These are phyloP conservation scores for Phenoliferia sp. DNA, from an alignment of 1,284 basidiomycete species.

Conservation along the genomic window DNA sequence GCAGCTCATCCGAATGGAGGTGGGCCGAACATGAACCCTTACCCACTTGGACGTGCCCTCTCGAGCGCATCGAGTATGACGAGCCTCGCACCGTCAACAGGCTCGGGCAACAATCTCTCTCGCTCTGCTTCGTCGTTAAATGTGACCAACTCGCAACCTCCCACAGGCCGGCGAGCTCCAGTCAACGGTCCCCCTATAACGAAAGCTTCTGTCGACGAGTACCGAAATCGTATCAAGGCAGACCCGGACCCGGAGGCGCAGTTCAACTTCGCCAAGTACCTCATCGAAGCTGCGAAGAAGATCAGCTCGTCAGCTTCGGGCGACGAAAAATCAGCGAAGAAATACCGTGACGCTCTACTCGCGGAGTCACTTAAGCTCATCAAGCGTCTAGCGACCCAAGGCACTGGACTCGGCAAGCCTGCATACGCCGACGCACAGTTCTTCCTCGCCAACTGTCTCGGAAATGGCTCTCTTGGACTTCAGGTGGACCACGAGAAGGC, in stretches of 20 bases:
- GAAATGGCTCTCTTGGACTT: conserved; percentile 87
- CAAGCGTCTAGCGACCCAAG: conserved; percentile 83
- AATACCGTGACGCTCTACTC: conserved; percentile 84
- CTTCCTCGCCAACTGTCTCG: conserved; percentile 95
- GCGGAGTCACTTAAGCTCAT: conserved; percentile 87
- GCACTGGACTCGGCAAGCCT: conserved; percentile 47
- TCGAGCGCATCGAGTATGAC: conserved; percentile 22
- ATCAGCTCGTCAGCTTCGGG: conserved; percentile 35
- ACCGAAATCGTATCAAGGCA: conserved; percentile 90
- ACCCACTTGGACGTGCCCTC: conserved; percentile 16
- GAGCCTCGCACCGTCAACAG: conserved; percentile 2
- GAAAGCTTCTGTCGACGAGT: conserved; percentile 95
- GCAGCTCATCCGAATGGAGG: conserved; percentile 1
- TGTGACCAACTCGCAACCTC: conserved; percentile 8
- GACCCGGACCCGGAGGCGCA: conserved; percentile 99
- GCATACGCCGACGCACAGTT: conserved; percentile 98
- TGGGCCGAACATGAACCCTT: neutral
- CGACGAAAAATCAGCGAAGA: conserved; percentile 46
- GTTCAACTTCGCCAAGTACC: conserved; percentile 93
- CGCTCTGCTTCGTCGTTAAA: conserved; percentile 19
- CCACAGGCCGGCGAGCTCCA: conserved; percentile 22
- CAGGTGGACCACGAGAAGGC: conserved; percentile 96
- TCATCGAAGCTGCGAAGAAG: conserved; percentile 98
- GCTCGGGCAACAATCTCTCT: conserved; percentile 2
- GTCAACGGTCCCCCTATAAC: conserved; percentile 42